Percentiles rank a stretch among this genome's conserved stretches.
Conservation (phyloP, 2,329 filamentous ascomycete species). For the Blastomyces parvus region DNA sequence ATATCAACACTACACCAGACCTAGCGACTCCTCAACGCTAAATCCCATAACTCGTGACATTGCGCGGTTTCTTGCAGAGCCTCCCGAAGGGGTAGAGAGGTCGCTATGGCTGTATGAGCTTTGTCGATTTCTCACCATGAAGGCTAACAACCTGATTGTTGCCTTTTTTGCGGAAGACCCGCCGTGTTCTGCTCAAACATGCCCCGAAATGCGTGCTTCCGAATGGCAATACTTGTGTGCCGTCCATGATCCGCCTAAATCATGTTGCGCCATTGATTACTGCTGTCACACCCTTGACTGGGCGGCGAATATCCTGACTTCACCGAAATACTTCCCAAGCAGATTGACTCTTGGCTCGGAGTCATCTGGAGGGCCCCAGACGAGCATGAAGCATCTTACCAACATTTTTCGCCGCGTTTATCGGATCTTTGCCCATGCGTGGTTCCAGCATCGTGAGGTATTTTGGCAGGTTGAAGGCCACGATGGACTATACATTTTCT, state of each 20-base stretch:
- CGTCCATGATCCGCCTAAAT: slow-evolving; percentile 92
- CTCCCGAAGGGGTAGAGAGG: slow-evolving; percentile 71
- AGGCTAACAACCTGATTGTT: slow-evolving; percentile 85
- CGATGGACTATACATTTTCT: slow-evolving; percentile 89
- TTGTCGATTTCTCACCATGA: slow-evolving; percentile 87
- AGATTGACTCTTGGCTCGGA: slow-evolving; percentile 54
- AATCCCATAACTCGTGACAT: slow-evolving; percentile 65
- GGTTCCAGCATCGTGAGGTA: slow-evolving; percentile 92
- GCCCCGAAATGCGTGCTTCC: slow-evolving; percentile 94
- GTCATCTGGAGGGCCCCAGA: slow-evolving; percentile 33
- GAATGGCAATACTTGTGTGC: slow-evolving; percentile 99
- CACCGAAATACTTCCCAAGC: slow-evolving; percentile 89
- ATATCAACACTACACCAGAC: slow-evolving; percentile 69
- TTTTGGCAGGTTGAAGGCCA: slow-evolving; percentile 90
- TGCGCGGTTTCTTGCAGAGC: slow-evolving; percentile 65
- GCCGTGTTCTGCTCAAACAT: slow-evolving; percentile 79
- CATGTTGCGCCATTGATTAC: slow-evolving; percentile 97
- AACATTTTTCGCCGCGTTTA: slow-evolving; percentile 94
- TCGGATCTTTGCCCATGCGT: slow-evolving; percentile 94
- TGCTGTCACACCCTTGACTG: slow-evolving; percentile 98
- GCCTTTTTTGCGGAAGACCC: slow-evolving; percentile 87
- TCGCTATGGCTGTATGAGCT: slow-evolving; percentile 97
- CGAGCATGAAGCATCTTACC: slow-evolving; percentile 59
- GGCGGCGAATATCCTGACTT: slow-evolving; percentile 89
- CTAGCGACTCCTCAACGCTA: slow-evolving; percentile 48